phyloP scores from a whole-genome alignment of 495 filamentous ascomycete genomes.

The Hypoxylon fragiforme region DNA sequence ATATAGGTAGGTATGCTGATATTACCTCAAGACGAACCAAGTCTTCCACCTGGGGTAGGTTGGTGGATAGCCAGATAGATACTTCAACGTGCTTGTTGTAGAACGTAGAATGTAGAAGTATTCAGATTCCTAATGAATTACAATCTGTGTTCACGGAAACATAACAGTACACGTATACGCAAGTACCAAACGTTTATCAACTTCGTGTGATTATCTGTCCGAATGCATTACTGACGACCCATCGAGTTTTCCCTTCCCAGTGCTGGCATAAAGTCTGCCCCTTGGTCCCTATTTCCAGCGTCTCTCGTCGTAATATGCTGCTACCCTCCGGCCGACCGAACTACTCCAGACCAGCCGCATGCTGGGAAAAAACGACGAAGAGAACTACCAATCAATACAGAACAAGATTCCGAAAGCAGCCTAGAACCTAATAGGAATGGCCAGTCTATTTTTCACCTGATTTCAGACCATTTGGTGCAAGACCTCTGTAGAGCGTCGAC shows the following conservation, averaged over 20 bases:
- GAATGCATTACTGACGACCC: slow-evolving; percentile 31
- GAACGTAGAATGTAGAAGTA: too few relatives aligned
- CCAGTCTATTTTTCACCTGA: slow-evolving; percentile 40
- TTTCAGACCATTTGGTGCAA: slow-evolving; percentile 29
- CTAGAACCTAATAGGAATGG: slow-evolving; percentile 33
- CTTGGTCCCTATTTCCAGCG: slow-evolving; percentile 15
- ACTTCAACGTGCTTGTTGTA: too few relatives aligned
- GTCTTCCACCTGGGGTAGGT: too few relatives aligned
- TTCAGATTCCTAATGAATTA: too few relatives aligned
- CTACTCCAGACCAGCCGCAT: slow-evolving; percentile 33
- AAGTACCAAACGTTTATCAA: slow-evolving; percentile 23
- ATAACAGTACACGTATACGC: slow-evolving; percentile 32
- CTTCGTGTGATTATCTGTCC: slow-evolving; percentile 29
- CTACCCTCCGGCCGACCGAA: slow-evolving; percentile 30
- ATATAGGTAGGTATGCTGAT: too few relatives aligned
- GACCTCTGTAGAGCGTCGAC: slow-evolving; percentile 27
- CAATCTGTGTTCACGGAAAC: too few relatives aligned
- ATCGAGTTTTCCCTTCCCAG: slow-evolving; percentile 22
- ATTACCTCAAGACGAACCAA: too few relatives aligned
- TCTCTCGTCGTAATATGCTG: slow-evolving; percentile 26
- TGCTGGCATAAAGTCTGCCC: slow-evolving; percentile 22
- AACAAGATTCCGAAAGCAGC: slow-evolving; percentile 38
- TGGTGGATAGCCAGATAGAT: too few relatives aligned
- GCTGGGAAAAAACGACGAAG: slow-evolving; percentile 32
- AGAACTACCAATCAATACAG: slow-evolving; percentile 38